Percentiles rank a stretch among this genome's conserved stretches.
phyloP scores from a whole-genome alignment of 2,329 filamentous ascomycete genomes.

The Paecilomyces sp. region DNA sequence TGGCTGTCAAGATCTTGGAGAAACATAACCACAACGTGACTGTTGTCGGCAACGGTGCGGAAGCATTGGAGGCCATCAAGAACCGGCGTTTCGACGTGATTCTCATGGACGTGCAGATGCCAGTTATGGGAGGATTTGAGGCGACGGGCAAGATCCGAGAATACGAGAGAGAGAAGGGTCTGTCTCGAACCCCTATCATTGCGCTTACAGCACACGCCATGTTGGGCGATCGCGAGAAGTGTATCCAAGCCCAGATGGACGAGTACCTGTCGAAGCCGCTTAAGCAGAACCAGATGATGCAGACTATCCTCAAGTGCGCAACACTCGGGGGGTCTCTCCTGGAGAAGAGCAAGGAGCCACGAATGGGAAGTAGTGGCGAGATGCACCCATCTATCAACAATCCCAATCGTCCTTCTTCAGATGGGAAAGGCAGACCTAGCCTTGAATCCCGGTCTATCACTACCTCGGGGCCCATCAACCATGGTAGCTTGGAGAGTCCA shows the following conservation, averaged over 20 bases:
- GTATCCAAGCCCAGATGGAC: conserved; percentile 98
- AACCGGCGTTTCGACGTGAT: conserved; percentile 91
- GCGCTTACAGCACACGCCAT: conserved; percentile 96
- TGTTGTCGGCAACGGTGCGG: conserved; percentile 89
- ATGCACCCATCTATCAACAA: conserved; percentile 17
- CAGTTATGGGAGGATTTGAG: conserved; percentile 99
- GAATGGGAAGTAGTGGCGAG: conserved; percentile 32
- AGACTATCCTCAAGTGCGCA: conserved; percentile 94
- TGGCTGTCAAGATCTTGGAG: conserved; percentile 89
- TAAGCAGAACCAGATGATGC: conserved; percentile 94
- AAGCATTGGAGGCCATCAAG: conserved; percentile 89
- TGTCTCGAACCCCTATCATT: conserved; percentile 87
- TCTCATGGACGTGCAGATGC: conserved; percentile 99
- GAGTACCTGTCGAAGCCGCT: conserved; percentile 96
- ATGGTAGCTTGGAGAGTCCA: conserved; percentile 56
- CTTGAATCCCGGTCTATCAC: conserved; percentile 61
- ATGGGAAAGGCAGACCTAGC: conserved; percentile 45
- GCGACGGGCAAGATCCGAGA: conserved; percentile 94
- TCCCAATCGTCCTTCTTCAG: conserved; percentile 21
- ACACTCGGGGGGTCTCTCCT: conserved; percentile 60
- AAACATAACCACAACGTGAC: conserved; percentile 64
- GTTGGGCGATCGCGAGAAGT: conserved; percentile 96
- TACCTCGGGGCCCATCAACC: conserved; percentile 54
- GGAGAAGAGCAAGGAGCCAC: conserved; percentile 37
- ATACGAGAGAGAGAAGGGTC: conserved; percentile 75